Conservation (phyloP, 2,329 filamentous ascomycete species). For the Metarhizium brunneum region DNA sequence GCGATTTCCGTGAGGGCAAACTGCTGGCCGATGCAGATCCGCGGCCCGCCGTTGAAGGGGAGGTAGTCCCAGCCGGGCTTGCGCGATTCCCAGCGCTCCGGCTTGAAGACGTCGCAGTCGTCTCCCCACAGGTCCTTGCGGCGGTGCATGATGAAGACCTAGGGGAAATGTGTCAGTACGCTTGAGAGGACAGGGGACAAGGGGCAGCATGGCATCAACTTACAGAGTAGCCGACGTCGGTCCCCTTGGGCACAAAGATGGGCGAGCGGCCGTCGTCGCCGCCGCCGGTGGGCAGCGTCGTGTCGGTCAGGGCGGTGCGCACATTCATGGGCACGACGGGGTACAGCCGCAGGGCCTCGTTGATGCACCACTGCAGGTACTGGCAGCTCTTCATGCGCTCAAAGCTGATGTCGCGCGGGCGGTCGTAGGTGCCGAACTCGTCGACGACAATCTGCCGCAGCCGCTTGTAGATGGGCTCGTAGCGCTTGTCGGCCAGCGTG, state of each 20-base stretch:
- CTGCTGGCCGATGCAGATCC: slow-evolving; percentile 19
- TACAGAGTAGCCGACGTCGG: slow-evolving; percentile 28
- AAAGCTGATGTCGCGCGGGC: slow-evolving; percentile 17
- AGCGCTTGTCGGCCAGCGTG: slow-evolving; percentile 23
- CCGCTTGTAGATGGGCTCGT: slow-evolving; percentile 30
- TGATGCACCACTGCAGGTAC: slow-evolving; percentile 17
- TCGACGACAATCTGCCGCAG: slow-evolving; percentile 31
- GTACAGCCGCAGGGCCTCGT: slow-evolving; percentile 14
- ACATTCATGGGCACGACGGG: slow-evolving; percentile 15
- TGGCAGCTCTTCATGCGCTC: slow-evolving; percentile 13
- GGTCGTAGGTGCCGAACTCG: slow-evolving; percentile 38
- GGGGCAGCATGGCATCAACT: not conserved
- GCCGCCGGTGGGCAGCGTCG: slow-evolving; percentile 40
- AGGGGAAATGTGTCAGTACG: not conserved
- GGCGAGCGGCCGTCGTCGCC: slow-evolving; percentile 36
- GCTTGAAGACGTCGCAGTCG: slow-evolving; percentile 29
- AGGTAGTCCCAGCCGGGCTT: slow-evolving; percentile 17
- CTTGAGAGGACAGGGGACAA: not conserved
- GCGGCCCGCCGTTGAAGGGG: slow-evolving; percentile 18
- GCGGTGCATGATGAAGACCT: slow-evolving; percentile 26
- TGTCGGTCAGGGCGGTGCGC: slow-evolving; percentile 25
- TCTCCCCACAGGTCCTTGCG: slow-evolving; percentile 27
- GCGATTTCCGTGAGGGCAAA: slow-evolving; percentile 17
- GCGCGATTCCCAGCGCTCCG: slow-evolving; percentile 27
- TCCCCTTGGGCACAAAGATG: slow-evolving; percentile 38